Base-by-base conservation (phyloP, 176 grass and related monocot species). In the Oropetium thomaeum region DNA sequence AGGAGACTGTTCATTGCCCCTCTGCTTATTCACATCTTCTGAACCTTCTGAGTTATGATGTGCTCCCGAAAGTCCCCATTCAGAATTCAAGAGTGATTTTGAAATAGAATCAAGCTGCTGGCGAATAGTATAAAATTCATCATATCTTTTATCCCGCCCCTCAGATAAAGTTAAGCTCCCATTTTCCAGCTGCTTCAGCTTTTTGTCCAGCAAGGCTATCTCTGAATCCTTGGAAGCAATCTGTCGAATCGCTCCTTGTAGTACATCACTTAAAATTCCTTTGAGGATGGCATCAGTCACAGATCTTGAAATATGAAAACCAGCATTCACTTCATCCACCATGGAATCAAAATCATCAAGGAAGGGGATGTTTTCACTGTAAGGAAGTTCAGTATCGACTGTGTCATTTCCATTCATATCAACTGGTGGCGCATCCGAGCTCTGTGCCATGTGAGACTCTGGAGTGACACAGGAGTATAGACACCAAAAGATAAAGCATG, bases 21-120 rank as follows among this genome's bases (percentile, higher is more conserved):
- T 87, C 53, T 59, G 60, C 57, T 79, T 81, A 72, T 31, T 73
- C 23, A 3, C 68, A 84, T 87, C 73, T 70, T 84, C 84, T 71
- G 62, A 48, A 58, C 74, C 73, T 75, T 84, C 76, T 54, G 42
- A 85, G 59, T 57, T 79, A 73, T 83, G 73, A n/a, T 80, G 83
- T 34, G 90, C 73, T n/a, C 85, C 64, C 0, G 66, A 66, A 67
- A 84, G 32, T 10, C 72, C 90, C 59, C 62, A 86, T 66, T 93
- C 90, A 60, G 73, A 84, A 77, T 53, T 87, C 64, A 87, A 43
- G 31, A 87, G 76, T 38, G 81, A 89, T 37, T 64, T 61, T 4
- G 79, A 87, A 80, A 93, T 79, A 47, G 47, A n/a, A 60, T 79
- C 42, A 84, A 93, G 90, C 38, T 93, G 83, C 32, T 84, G 81